Base-by-base conservation (phyloP, 2,329 filamentous ascomycete genomes). In the Sarocladium kiliense region DNA sequence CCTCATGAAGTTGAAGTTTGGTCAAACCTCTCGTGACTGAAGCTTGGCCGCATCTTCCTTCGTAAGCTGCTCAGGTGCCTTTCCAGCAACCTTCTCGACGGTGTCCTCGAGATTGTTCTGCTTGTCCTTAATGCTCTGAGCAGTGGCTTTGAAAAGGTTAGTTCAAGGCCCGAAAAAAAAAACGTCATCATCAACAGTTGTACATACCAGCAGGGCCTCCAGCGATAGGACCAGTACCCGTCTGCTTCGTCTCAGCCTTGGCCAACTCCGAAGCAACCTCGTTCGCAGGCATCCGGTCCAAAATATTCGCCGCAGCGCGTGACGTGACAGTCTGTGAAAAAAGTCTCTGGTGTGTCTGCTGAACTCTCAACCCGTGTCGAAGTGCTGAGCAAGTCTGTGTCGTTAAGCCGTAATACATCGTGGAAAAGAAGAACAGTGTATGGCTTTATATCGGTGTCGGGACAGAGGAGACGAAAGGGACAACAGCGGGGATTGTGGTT, bases 71-170 rank as follows among this genome's bases (percentile, higher is more conserved):
- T 55, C 36, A n/a, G 34, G 19, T 3, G 53, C 45, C 36, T 50
- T 45, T n/a, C 11, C 16, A 25, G 37, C 23, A 19, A 39, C 41
- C 23, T 54, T 23, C 5, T 51, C 19, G 19, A 54, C 23, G 14
- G 37, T 49, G 10, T 54, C 53, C n/a, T 32, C 53, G 10, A 55
- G 39, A 21, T 57, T 55, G n/a, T 39, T 18, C 34, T 55, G 56
- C 32, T 45, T 55, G 26, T 57, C 53, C 6, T 51, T 45, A 16
- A 57, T 25, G 47, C 56, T 55, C 23, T 55, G 56, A 18, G 56
- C 53, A 36, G 53, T 45, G 16, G 53, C 56, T 57, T 21, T 12
- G 18, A 16, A 19, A 32, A 12, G 30, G 30, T 32, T 32, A 7
- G 30, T 12, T 32, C 12, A 6, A 32, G 30, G 30, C n/a, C n/a